Evolutionary conservation across 2,329 filamentous ascomycete species (phyloP).

Genomic region (Tolypocladium paradoxum): DNA sequence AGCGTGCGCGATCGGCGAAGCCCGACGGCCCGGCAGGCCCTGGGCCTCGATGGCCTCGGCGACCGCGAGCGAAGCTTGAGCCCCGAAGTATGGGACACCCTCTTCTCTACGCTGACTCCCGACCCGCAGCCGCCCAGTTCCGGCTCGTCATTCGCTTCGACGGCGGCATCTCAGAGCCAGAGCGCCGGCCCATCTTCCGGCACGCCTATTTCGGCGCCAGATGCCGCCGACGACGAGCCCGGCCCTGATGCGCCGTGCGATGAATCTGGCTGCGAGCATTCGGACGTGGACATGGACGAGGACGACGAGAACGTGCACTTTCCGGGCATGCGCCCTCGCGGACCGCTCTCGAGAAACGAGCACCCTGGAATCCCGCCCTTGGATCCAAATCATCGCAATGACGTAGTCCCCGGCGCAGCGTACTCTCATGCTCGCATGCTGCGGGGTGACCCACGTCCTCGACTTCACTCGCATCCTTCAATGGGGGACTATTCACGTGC

Average conservation of each 20-base stretch:
- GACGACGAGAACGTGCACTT: slow-evolving; percentile 24
- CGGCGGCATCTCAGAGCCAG: slow-evolving; percentile 31
- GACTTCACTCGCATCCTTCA: neutral
- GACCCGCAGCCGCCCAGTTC: slow-evolving; percentile 72
- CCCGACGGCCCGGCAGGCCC: slow-evolving; percentile 1
- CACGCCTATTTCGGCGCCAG: slow-evolving; percentile 24
- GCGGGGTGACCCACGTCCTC: neutral
- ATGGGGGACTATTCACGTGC: neutral
- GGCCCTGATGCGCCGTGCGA: slow-evolving; percentile 31
- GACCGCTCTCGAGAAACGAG: neutral
- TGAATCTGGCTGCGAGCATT: slow-evolving; percentile 42
- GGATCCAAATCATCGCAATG: neutral
- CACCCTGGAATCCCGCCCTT: neutral
- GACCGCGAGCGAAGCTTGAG: slow-evolving; percentile 78
- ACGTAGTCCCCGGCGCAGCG: too few species aligned
- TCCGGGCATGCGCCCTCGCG: slow-evolving; percentile 6
- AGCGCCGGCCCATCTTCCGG: slow-evolving; percentile 32
- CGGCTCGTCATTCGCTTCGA: slow-evolving; percentile 72
- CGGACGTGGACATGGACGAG: slow-evolving; percentile 42
- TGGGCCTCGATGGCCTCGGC: slow-evolving; percentile 59
- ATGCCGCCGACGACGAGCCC: slow-evolving; percentile 20
- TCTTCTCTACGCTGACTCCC: slow-evolving; percentile 69
- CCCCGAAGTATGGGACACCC: slow-evolving; percentile 69
- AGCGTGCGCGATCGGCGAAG: slow-evolving; percentile 5
- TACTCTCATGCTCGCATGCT: neutral